Evolutionary conservation across 306 rosid species (phyloP).

Genomic region (Cucurbita argyrosperma): DNA sequence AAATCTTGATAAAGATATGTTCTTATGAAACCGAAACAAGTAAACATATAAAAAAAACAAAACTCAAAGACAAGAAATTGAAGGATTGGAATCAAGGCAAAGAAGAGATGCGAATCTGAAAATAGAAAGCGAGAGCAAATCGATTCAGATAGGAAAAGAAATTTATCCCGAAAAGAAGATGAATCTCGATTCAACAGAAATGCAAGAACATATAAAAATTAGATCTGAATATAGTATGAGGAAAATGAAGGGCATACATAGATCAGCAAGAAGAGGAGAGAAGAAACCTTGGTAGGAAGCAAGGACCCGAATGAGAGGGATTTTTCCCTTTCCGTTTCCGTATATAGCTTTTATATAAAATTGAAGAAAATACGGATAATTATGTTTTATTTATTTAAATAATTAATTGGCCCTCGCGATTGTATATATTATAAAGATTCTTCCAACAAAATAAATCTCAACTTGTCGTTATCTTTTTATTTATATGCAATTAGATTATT

Average conservation of each 20-base stretch:
- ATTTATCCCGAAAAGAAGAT: not conserved
- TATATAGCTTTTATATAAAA: not conserved
- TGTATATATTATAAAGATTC: not conserved
- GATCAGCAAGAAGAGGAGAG: not conserved
- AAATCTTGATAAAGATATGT: not conserved
- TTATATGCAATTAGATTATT: not conserved
- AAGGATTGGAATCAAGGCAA: not conserved
- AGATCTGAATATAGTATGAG: not conserved
- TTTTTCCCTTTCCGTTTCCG: not conserved
- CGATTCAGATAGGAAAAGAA: not conserved
- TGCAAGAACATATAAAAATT: not conserved
- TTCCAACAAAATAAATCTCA: not conserved
- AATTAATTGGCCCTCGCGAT: not conserved
- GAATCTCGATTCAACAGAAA: not conserved
- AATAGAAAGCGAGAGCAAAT: not conserved
- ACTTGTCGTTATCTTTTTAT: not conserved
- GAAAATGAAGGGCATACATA: not conserved
- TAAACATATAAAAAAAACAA: not conserved
- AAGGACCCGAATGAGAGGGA: not conserved
- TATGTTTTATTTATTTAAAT: not conserved
- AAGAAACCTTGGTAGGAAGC: conserved; percentile 9
- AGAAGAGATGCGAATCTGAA: conserved; percentile 1
- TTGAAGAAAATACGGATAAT: not conserved
- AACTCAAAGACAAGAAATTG: not conserved
- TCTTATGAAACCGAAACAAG: not conserved